Conservation (phyloP, 768 basidiomycete genomes). For the Suillus lakei region DNA sequence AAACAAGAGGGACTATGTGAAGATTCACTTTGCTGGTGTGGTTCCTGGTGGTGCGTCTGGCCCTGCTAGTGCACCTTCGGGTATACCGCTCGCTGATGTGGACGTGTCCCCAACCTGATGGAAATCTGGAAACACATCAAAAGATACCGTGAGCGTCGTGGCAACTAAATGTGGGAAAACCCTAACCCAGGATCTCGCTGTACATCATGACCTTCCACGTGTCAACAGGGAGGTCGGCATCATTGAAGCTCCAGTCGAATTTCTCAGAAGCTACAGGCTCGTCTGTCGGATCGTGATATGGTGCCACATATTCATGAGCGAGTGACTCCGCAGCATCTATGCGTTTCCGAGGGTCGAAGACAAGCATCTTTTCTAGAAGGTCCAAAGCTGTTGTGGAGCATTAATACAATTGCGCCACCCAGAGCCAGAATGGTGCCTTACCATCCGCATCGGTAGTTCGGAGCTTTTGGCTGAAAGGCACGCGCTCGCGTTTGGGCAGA, state of each 20-base stretch:
- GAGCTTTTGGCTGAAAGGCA: constrained; percentile 95
- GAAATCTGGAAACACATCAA: constrained; percentile 58
- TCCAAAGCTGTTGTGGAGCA: constrained; percentile 69
- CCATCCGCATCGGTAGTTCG: constrained; percentile 86
- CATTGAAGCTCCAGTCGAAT: constrained; percentile 99
- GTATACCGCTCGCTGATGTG: constrained; percentile 38
- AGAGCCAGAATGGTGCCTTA: constrained; percentile 37
- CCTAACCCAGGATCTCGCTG: constrained; percentile 91
- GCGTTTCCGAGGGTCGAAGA: constrained; percentile 96
- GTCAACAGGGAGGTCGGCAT: constrained; percentile 97
- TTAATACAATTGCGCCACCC: neutral
- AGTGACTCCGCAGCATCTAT: constrained; percentile 94
- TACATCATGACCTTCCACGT: constrained; percentile 99
- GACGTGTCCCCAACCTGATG: constrained; percentile 72
- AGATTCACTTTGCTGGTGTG: constrained; percentile 13
- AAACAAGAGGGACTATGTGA: neutral
- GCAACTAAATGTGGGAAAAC: neutral
- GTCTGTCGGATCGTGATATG: constrained; percentile 98
- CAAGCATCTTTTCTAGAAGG: constrained; percentile 97
- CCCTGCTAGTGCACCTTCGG: constrained; percentile 73
- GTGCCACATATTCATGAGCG: constrained; percentile 90
- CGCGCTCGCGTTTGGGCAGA: constrained; percentile 92
- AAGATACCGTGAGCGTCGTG: neutral
- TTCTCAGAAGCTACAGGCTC: constrained; percentile 93
- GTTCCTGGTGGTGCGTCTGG: constrained; percentile 45